Conservation (phyloP, 2,329 filamentous ascomycete genomes). For the Aspergillus pseudonomiae region DNA sequence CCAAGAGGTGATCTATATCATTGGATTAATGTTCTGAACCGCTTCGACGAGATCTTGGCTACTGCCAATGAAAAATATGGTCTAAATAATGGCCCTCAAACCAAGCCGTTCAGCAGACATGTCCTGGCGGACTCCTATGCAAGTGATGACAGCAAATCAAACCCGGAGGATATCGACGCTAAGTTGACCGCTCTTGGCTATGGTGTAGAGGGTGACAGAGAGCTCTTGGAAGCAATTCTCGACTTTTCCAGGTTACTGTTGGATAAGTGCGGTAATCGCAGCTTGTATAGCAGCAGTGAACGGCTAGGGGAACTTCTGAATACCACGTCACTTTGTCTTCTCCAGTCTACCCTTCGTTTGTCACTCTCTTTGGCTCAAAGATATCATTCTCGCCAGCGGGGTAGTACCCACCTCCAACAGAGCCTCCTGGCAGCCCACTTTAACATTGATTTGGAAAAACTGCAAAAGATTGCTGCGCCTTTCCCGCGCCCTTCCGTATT, state of each 20-base stretch:
- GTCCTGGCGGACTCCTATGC: slow-evolving; percentile 48
- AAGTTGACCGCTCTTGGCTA: slow-evolving; percentile 66
- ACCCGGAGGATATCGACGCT: slow-evolving; percentile 55
- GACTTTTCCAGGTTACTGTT: slow-evolving; percentile 84
- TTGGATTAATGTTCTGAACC: slow-evolving; percentile 93
- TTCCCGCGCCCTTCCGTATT: slow-evolving; percentile 72
- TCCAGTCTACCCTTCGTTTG: slow-evolving; percentile 78
- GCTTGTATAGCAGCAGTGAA: slow-evolving; percentile 90
- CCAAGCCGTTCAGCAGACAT: slow-evolving; percentile 65
- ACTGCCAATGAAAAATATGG: slow-evolving; percentile 79
- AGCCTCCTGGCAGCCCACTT: slow-evolving; percentile 82
- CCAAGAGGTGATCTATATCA: slow-evolving; percentile 95
- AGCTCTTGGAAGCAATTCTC: slow-evolving; percentile 78
- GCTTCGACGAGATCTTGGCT: slow-evolving; percentile 88
- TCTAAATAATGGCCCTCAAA: slow-evolving; percentile 78
- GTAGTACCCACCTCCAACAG: slow-evolving; percentile 68
- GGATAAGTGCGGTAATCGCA: slow-evolving; percentile 94
- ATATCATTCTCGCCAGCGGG: slow-evolving; percentile 86
- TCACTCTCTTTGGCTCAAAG: slow-evolving; percentile 85
- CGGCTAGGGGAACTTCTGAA: slow-evolving; percentile 88
- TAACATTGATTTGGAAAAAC: slow-evolving; percentile 71
- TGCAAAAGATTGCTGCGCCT: slow-evolving; percentile 80
- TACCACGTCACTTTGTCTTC: slow-evolving; percentile 77
- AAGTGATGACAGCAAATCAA: slow-evolving; percentile 62
- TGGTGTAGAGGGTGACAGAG: slow-evolving; percentile 73